These are phyloP conservation scores for Fraxinus ornus DNA, from an alignment of 305 asterid species.

Conservation along the genomic window DNA sequence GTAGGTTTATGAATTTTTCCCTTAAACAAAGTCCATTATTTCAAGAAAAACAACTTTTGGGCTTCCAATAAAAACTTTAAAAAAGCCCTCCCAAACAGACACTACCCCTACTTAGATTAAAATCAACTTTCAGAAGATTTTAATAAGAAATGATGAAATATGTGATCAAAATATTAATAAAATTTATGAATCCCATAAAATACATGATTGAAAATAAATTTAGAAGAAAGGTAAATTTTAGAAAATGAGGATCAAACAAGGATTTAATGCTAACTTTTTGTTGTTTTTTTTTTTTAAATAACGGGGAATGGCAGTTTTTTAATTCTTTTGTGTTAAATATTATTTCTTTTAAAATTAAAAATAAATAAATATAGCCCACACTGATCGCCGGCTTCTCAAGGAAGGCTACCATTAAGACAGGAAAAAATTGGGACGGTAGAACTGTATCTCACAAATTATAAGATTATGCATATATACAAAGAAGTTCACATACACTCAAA, in stretches of 20 bases:
- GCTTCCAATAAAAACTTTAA: not conserved
- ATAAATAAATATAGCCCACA: not conserved
- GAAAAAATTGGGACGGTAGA: not conserved
- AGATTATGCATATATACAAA: constrained; percentile 16
- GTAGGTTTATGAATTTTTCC: too few species aligned
- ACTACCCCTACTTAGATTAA: not conserved
- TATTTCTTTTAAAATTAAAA: not conserved
- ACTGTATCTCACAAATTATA: not conserved
- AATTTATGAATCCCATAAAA: not conserved
- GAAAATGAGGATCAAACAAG: not conserved
- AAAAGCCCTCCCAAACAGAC: not conserved
- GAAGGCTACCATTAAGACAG: not conserved
- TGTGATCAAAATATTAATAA: too few species aligned
- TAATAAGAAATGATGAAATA: too few species aligned
- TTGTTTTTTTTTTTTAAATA: not conserved
- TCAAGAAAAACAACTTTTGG: not conserved
- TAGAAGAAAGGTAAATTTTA: too few species aligned
- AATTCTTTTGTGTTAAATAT: not conserved
- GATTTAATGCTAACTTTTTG: not conserved
- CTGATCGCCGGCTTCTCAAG: not conserved
- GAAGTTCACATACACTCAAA: not conserved
- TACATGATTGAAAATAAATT: not conserved
- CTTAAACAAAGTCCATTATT: not conserved
- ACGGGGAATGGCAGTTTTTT: not conserved
- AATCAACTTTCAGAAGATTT: too few species aligned